Base-by-base conservation (phyloP, 2,329 filamentous ascomycete species). In the Beauveria brongniartii region DNA sequence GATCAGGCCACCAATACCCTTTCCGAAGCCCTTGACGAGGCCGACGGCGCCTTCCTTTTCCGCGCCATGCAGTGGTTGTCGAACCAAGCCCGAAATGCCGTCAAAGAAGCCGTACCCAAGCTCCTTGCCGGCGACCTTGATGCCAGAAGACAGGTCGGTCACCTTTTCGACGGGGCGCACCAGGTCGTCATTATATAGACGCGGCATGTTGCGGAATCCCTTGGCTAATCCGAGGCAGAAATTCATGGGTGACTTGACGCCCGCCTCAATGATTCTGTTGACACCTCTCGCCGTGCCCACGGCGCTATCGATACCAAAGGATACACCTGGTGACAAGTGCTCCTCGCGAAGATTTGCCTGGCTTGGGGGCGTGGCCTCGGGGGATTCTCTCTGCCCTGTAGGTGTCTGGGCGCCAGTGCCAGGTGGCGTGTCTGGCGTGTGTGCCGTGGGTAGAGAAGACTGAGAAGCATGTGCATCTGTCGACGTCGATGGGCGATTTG, bases 151-250 rank as follows among this genome's bases (percentile, higher is more conserved):
- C 55, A 96, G 77, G 56, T 87, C 88, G 0, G 89, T 92, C 5
- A 96, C 89, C 66, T 90, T 91, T 62, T 91, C 88, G 1, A 83
- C 77, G n/a, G 88, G 87, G 9, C 90, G 82, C 1, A 96, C 86
- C 1, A 87, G 92, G 1, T 90, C 85, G 67, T 96, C 92, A 47
- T 92, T 89, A 69, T 96, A 96, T 1, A 96, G 77, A 66, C 84
- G 87, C 0, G 92, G 92, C 6, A 90, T 88, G 67, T 96, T 96
- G 69, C 93, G 88, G 70, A 96, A 95, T 0, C 92, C 92, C 71
- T 89, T 89, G 0, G 92, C 89, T 43, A 96, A 75, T 1, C 89
- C 89, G 47, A 96, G 75, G 46, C 90, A 90, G 64, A 96, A 88
- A 70, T 96, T 91, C 80, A 94, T 88, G 0, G 92, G 92, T 1